Conservation (phyloP, 202 grass and related monocot species). For the Carex sylvatica region DNA sequence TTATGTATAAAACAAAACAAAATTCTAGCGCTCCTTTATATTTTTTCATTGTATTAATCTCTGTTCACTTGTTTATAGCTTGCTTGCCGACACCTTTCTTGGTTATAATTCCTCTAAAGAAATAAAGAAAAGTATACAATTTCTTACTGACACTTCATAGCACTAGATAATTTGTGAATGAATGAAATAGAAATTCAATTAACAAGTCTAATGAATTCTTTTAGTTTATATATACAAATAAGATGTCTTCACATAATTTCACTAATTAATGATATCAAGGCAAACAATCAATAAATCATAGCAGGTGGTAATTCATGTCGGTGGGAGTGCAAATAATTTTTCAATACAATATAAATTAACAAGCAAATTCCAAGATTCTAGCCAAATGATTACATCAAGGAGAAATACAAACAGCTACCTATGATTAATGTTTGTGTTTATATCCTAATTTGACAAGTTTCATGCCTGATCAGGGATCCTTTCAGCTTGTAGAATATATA, state of each 20-base stretch:
- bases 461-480: background rate
- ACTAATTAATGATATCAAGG: background rate
- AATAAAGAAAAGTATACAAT: background rate
- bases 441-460: constrained; percentile 17
- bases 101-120: background rate
- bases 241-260: background rate
- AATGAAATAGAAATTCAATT: background rate
- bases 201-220: background rate
- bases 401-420: background rate
- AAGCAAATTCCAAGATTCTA: background rate
- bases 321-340: too few species aligned
- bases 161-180: background rate
- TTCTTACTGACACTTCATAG: background rate
- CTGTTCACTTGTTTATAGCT: background rate
- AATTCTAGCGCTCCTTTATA: too few species aligned
- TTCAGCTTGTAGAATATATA: background rate
- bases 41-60: background rate
- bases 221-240: background rate
- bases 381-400: background rate
- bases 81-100: background rate
- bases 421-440: background rate
- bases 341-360: background rate
- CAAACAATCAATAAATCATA: background rate
- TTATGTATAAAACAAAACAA: too few species aligned
- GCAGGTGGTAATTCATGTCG: background rate